Base-by-base conservation (phyloP, 2,329 filamentous ascomycete species). In the Sporothrix variecibatus region DNA sequence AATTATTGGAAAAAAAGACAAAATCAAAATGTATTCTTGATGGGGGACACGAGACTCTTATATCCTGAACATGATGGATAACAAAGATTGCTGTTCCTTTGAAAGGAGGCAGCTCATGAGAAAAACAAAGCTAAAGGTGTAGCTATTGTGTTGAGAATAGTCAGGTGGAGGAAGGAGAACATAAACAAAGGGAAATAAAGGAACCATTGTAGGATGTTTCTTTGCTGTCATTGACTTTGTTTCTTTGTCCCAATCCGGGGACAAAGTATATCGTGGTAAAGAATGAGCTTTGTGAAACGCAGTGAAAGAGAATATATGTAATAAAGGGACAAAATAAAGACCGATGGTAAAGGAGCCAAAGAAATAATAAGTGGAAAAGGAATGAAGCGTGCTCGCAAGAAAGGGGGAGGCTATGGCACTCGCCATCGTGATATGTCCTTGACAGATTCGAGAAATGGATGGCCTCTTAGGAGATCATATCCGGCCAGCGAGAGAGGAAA, bases 31-130 rank as follows among this genome's bases (percentile, higher is more conserved):
- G 7, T 11, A 15, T 43, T 4, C 46, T n/a, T 31, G 6, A 38
- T 17, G 43, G 46, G 58, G 31, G 46, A 56, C 26, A 38, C 0
- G 31, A 5, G 46, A 34, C 58, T 67, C 62, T 74, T 74, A 74
- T 74, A 74, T 12, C 20, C 20, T 67, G 68, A 74, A 71, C 58
- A 60, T 40, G 38, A 40, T 1, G 12, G 31, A 34, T 26, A 43
- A 65, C 49, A 64, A 53, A 58, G 34, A 11, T 23, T 17, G n/a
- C 9, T 28, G 58, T 28, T 64, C 46, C 40, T 53, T 68, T 60
- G 60, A 71, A 38, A 31, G 43, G 8, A 12, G 40, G 9, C 26
- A 2, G 70, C 64, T 51, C 58, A 72, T 31, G 20, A 70, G 28
- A 62, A 20, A 20, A 56, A 71, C 34, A 58, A 75, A 23, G 46